Evolutionary conservation across 257 asterid species (phyloP).

Genomic region (Vinca minor): DNA sequence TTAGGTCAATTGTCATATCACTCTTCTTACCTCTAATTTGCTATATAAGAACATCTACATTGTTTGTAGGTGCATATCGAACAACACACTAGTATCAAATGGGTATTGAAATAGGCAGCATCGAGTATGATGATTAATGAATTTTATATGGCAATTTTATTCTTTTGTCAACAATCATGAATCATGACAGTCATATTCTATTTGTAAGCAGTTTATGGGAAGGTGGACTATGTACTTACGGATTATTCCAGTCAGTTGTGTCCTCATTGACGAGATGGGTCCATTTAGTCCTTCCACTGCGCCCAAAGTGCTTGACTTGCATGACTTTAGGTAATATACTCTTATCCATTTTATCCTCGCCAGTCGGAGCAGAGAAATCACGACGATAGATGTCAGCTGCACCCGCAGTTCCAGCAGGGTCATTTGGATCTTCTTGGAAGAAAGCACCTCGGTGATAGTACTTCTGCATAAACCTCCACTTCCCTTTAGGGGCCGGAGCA

Average conservation of each 20-base stretch:
- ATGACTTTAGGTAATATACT: constrained; percentile 78
- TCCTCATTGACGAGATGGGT: constrained; percentile 94
- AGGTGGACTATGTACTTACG: constrained; percentile 48
- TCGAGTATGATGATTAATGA: background rate
- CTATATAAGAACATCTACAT: no score
- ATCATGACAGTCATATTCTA: no score
- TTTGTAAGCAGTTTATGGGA: no score
- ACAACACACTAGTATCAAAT: no score
- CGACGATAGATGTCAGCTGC: constrained; percentile 44
- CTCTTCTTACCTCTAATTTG: no score
- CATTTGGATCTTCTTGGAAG: constrained; percentile 72
- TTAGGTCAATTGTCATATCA: no score
- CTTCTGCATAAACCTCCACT: constrained; percentile 94
- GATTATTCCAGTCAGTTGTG: constrained; percentile 92
- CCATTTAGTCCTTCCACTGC: constrained; percentile 97
- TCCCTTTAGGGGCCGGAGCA: constrained; percentile 36
- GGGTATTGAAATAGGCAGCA: no score
- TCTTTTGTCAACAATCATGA: background rate
- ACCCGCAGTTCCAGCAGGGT: constrained; percentile 60
- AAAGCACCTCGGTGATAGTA: constrained; percentile 95
- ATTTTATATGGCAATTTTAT: background rate
- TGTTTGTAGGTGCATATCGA: no score
- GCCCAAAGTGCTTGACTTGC: constrained; percentile 97
- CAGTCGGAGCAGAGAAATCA: constrained; percentile 88
- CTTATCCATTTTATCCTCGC: constrained; percentile 90